Evolutionary conservation across 2,329 filamentous ascomycete species (phyloP), one percentile per base, ranked within the genome.

Genomic region (Zymoseptoria passerinii): DNA sequence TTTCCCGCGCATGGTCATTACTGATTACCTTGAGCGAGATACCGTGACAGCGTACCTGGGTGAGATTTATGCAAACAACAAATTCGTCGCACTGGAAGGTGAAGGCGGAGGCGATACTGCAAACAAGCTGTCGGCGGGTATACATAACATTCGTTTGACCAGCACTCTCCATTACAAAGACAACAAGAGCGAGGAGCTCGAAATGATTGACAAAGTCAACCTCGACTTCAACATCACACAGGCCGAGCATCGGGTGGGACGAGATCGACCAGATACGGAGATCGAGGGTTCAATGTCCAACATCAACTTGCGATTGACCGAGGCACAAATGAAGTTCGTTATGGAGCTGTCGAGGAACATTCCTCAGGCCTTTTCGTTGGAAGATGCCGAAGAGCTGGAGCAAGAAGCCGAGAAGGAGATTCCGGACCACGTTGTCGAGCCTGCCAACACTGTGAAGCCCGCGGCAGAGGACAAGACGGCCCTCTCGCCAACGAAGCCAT

Each of bases 191-290:
- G 94, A 99, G 72, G 91, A 96, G 71, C 79, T 99, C 7, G 90
- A 99, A 71, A 88, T 99, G 78, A 96, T 99, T 66, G 92, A 99
- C 68, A 91, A 96, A 66, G 91, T 99, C 10, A 94, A 99, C 71
- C 78, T 99, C 23, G 89, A 89, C 52, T 96, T 99, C 75, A 89
- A 89, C 61, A 86, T 99, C 63, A 95, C 88, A 2, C 92, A 96
- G 73, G 84, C 92, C 0, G 92, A 97, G 70, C 94, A 99, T 70
- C 85, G 84, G 65, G 73, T 83, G 29, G 88, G 88, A 13, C 79
- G 82, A 55, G 86, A 94, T 68, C 83, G 92, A 48, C 94, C 94
- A 0, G 92, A 99, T 68, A 86, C 91, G 53, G 92, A 97, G 74
- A 86, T 99, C 19, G 87, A 94, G 71, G 92, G 92, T 3, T 87